Evolutionary conservation across 179 eudicot genomes (phyloP).

Genomic region (Amaranthus tricolor): DNA sequence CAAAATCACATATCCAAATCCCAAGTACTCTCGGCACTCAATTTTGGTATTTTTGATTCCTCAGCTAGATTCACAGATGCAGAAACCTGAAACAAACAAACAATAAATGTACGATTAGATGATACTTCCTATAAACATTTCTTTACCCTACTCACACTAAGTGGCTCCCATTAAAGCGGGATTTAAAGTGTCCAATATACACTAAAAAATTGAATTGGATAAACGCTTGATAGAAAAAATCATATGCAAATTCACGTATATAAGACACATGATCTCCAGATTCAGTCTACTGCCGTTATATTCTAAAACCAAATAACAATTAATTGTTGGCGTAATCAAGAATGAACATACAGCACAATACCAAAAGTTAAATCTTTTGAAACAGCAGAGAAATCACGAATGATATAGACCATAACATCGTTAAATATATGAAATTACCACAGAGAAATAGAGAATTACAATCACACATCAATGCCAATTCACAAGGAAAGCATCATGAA

Average conservation of each 20-base stretch:
- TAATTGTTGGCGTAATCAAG: too few relatives aligned
- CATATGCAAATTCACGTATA: too few relatives aligned
- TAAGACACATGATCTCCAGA: too few relatives aligned
- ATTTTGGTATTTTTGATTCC: conserved; percentile 40
- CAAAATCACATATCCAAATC: conserved; percentile 40
- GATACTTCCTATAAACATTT: too few relatives aligned
- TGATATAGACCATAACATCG: not conserved
- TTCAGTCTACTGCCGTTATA: too few relatives aligned
- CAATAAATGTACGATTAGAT: not conserved
- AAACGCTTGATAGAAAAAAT: too few relatives aligned
- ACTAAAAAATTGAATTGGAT: too few relatives aligned
- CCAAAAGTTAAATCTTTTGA: not conserved
- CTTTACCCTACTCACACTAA: too few relatives aligned
- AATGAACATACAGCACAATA: not conserved
- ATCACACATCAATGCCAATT: not conserved
- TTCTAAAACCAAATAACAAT: too few relatives aligned
- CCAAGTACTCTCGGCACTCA: conserved; percentile 57
- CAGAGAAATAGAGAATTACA: not conserved
- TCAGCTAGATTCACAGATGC: conserved; percentile 57
- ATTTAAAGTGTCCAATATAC: too few relatives aligned
- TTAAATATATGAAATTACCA: not conserved
- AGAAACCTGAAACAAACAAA: conserved; percentile 34
- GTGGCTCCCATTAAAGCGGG: too few relatives aligned
- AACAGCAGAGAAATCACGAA: not conserved
- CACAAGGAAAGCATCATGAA: not conserved